Conservation (phyloP, 2,329 filamentous ascomycete genomes). For the Aspergillus hiratsukae region DNA sequence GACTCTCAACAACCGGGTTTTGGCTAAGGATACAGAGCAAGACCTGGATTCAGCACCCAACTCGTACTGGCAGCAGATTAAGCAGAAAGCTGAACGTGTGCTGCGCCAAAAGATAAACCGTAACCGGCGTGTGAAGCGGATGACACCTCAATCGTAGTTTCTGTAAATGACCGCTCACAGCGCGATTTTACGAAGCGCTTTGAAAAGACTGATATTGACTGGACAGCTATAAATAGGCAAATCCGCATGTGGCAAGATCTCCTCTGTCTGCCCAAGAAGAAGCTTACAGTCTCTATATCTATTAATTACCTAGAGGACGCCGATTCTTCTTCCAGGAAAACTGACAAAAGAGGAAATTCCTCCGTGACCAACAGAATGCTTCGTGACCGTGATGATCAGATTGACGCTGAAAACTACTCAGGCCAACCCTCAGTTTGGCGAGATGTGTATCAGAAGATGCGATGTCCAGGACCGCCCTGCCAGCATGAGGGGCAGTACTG, state of each 20-base stretch:
- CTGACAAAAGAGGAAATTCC: slow-evolving; percentile 17
- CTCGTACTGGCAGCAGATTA: slow-evolving; percentile 16
- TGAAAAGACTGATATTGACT: slow-evolving; percentile 19
- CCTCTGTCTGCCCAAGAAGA: slow-evolving; percentile 15
- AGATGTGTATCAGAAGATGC: slow-evolving; percentile 30
- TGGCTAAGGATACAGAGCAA: slow-evolving; percentile 19
- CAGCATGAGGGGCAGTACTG: slow-evolving; percentile 24
- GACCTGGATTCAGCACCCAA: slow-evolving; percentile 14
- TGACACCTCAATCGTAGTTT: slow-evolving; percentile 14
- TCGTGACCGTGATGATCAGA: slow-evolving; percentile 16
- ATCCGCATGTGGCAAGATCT: slow-evolving; percentile 18
- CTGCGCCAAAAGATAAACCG: slow-evolving; percentile 15
- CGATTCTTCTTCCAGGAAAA: neutral
- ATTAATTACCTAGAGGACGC: slow-evolving; percentile 25
- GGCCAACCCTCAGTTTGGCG: slow-evolving; percentile 24
- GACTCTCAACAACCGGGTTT: slow-evolving; percentile 15
- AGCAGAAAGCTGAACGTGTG: slow-evolving; percentile 13
- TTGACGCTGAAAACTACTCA: slow-evolving; percentile 21
- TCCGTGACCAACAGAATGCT: slow-evolving; percentile 24
- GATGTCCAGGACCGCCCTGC: slow-evolving; percentile 25
- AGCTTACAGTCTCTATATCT: slow-evolving; percentile 18
- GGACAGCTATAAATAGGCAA: slow-evolving; percentile 18
- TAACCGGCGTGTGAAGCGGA: slow-evolving; percentile 19
- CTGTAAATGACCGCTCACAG: slow-evolving; percentile 19
- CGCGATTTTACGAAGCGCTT: slow-evolving; percentile 18